Percentiles rank a stretch among this genome's conserved stretches.
Conservation (phyloP, 1,284 basidiomycete species). For the Coniophora puteana region DNA sequence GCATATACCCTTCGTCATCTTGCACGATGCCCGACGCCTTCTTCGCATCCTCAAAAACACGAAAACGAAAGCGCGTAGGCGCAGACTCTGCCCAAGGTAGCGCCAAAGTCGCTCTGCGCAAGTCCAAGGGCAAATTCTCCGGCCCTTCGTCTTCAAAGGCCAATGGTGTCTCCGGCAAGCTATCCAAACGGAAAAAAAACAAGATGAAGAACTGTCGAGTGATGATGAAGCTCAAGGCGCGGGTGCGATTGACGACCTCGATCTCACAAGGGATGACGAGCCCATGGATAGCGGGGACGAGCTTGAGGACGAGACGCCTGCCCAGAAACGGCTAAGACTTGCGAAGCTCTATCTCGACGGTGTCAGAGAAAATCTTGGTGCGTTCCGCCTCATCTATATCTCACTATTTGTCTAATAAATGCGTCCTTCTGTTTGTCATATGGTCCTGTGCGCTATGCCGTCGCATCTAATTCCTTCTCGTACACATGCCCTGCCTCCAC, state of each 20-base stretch:
- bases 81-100: slow-evolving; percentile 20
- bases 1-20: too few species aligned
- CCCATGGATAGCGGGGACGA: slow-evolving; percentile 69
- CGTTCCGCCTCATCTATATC: slow-evolving; percentile 24
- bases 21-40: slow-evolving; percentile 79
- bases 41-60: slow-evolving; percentile 65
- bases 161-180: slow-evolving; percentile 21
- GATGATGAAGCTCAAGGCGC: slow-evolving; percentile 59
- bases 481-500: not conserved
- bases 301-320: slow-evolving; percentile 87
- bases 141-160: slow-evolving; percentile 15
- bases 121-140: slow-evolving; percentile 12
- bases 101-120: slow-evolving; percentile 24
- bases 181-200: slow-evolving; percentile 29
- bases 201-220: slow-evolving; percentile 73
- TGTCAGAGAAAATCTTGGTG: slow-evolving; percentile 76
- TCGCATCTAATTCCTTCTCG: not conserved
- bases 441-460: slow-evolving; percentile 4
- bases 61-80: slow-evolving; percentile 62
- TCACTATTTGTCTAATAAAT: slow-evolving; percentile 3
- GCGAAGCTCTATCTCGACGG: slow-evolving; percentile 89
- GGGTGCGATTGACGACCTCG: slow-evolving; percentile 74
- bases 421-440: not conserved
- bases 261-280: slow-evolving; percentile 63
- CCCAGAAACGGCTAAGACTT: slow-evolving; percentile 87